Percentiles rank a stretch among this genome's conserved stretches.
Conservation (phyloP, 2,329 filamentous ascomycete species). For the Fusarium drepaniforme region DNA sequence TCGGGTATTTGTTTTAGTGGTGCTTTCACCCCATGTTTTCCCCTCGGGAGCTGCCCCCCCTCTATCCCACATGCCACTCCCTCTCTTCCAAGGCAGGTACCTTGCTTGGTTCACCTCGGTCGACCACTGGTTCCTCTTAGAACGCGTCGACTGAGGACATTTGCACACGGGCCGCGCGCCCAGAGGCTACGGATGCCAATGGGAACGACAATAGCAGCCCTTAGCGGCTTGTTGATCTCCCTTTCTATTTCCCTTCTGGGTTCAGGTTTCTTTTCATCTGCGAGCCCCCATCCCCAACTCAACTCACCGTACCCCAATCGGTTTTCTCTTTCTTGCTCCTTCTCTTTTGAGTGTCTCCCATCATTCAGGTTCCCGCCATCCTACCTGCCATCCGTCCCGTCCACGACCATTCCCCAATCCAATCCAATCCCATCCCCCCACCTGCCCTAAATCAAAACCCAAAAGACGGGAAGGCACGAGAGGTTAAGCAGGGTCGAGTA, state of each 20-base stretch:
- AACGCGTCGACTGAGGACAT: constrained; percentile 14
- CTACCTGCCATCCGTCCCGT: not conserved
- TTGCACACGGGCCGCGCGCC: constrained; percentile 26
- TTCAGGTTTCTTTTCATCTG: constrained; percentile 13
- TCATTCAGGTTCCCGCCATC: not conserved
- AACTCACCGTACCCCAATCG: constrained; percentile 19
- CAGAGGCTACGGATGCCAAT: constrained; percentile 34
- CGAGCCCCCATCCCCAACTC: constrained; percentile 21
- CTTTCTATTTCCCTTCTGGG: constrained; percentile 28
- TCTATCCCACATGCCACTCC: not conserved
- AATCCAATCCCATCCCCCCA: not conserved
- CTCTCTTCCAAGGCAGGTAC: not conserved
- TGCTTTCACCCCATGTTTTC: constrained; percentile 8
- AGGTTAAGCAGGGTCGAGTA: constrained; percentile 13
- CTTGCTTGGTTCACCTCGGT: constrained; percentile 11
- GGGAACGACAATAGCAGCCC: constrained; percentile 31
- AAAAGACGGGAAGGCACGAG: constrained; percentile 15
- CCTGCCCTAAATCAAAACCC: not conserved
- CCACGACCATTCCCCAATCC: not conserved
- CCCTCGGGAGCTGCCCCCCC: not conserved
- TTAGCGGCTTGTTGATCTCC: constrained; percentile 43
- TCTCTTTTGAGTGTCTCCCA: not conserved
- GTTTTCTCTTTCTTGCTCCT: constrained; percentile 12
- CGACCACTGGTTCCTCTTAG: constrained; percentile 21
- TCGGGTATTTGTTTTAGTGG: constrained; percentile 24